A percentile compares a stretch with the other conserved stretches of the same genome.
These are phyloP conservation scores for Microbotryomycetes sp. DNA, from an alignment of 1,284 basidiomycete genomes.

Conservation along the genomic window DNA sequence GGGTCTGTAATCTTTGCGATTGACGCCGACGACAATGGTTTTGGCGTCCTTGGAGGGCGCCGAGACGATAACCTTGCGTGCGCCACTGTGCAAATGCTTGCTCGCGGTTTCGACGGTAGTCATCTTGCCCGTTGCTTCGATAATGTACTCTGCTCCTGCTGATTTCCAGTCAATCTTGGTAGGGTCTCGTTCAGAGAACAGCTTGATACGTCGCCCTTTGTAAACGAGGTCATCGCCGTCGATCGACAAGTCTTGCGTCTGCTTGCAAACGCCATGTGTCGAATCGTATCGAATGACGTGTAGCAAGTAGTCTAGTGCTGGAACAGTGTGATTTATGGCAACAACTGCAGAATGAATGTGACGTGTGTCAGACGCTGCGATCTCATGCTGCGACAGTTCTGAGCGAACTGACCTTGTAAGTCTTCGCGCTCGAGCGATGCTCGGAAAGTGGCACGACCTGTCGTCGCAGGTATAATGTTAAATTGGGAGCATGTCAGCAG, in stretches of 20 bases:
- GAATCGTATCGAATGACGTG: constrained; percentile 40
- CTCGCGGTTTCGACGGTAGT: constrained; percentile 41
- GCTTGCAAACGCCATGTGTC: constrained; percentile 42
- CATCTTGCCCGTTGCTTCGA: constrained; percentile 45
- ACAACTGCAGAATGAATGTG: constrained; percentile 43
- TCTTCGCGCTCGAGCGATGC: constrained; percentile 33
- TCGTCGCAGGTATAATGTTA: background rate
- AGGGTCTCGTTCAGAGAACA: constrained; percentile 44
- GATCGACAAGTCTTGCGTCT: constrained; percentile 38
- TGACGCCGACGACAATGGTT: constrained; percentile 45
- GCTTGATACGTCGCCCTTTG: constrained; percentile 42
- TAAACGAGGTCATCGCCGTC: constrained; percentile 39
- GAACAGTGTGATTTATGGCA: constrained; percentile 46
- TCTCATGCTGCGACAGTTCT: too few relatives aligned
- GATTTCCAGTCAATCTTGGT: constrained; percentile 41
- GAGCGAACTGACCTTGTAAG: constrained; percentile 15
- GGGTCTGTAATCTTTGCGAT: constrained; percentile 41
- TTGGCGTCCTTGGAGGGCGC: constrained; percentile 41
- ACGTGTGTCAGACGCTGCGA: too few relatives aligned
- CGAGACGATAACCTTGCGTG: constrained; percentile 46
- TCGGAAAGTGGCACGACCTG: constrained; percentile 36
- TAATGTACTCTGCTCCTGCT: constrained; percentile 43
- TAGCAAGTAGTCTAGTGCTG: constrained; percentile 40
- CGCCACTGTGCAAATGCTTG: constrained; percentile 42
- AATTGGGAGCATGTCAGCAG: background rate